These are phyloP conservation scores for Lanmaoa pseudosensibilis DNA, from an alignment of 768 basidiomycete genomes.

Conservation along the genomic window DNA sequence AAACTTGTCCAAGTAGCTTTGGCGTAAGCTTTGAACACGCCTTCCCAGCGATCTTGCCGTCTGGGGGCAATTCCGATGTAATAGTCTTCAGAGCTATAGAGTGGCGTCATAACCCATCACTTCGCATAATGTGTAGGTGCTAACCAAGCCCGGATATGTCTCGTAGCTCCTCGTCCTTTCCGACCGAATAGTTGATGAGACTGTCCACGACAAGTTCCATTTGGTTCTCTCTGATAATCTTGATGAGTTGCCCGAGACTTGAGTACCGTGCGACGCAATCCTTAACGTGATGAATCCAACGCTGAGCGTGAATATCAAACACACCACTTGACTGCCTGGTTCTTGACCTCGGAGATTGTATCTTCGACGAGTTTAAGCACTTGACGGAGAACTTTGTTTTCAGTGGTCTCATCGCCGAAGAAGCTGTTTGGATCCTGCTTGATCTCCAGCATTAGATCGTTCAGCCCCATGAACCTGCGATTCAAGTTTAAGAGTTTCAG, in stretches of 20 bases:
- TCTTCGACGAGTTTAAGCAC: conserved; percentile 89
- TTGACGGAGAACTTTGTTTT: conserved; percentile 80
- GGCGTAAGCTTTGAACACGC: conserved; percentile 85
- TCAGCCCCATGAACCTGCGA: conserved; percentile 93
- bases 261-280: not conserved
- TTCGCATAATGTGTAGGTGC: not conserved
- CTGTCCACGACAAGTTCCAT: conserved; percentile 89
- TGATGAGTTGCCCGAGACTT: conserved; percentile 88
- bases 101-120: conserved; percentile 5
- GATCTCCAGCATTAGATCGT: conserved; percentile 90
- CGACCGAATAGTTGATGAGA: conserved; percentile 80
- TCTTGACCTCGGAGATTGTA: conserved; percentile 97
- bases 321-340: conserved; percentile 94
- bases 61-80: conserved; percentile 83
- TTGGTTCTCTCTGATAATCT: conserved; percentile 78
- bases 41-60: conserved; percentile 73
- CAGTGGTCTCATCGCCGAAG: conserved; percentile 80
- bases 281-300: conserved; percentile 1
- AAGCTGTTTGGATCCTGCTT: conserved; percentile 74
- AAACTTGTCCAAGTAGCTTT: conserved; percentile 75
- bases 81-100: conserved; percentile 87
- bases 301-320: not conserved
- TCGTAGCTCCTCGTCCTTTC: conserved; percentile 88
- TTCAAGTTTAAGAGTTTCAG: conserved; percentile 11
- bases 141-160: conserved; percentile 92